phyloP scores from a whole-genome alignment of 2,329 filamentous ascomycete genomes.

The Arthroderma sp. region DNA sequence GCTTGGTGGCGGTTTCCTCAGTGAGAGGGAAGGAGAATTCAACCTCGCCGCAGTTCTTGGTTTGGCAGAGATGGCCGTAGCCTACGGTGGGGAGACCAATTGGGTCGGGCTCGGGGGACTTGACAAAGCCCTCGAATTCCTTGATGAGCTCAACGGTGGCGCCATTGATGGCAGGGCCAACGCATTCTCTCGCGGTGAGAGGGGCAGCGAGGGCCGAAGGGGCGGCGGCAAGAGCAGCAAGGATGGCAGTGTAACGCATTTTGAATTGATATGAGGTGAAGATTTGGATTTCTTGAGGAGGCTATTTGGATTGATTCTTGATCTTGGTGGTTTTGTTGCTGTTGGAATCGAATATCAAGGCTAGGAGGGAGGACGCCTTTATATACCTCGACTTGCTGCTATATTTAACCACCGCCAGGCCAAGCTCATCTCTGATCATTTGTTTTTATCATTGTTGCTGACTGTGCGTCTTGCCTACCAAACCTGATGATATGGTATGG shows the following conservation, averaged over 20 bases:
- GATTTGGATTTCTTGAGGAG: background rate
- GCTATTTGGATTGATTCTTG: background rate
- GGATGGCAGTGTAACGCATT: constrained; percentile 35
- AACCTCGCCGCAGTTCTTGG: constrained; percentile 33
- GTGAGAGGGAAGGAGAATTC: constrained; percentile 35
- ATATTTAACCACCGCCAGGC: too few species aligned
- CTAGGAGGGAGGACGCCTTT: background rate
- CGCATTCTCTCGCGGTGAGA: constrained; percentile 6
- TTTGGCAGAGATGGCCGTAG: constrained; percentile 38
- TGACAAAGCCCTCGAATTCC: constrained; percentile 25
- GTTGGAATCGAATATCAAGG: background rate
- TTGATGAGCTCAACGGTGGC: constrained; percentile 26
- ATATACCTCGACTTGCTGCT: background rate
- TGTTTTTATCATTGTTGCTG: too few species aligned
- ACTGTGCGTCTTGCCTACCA: too few species aligned
- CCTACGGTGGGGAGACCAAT: constrained; percentile 38
- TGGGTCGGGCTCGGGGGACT: constrained; percentile 26
- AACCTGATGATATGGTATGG: too few species aligned
- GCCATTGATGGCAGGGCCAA: constrained; percentile 19
- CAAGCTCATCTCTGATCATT: too few species aligned
- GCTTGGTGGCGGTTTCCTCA: constrained; percentile 25
- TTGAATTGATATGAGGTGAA: constrained; percentile 15
- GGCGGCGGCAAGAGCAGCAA: constrained; percentile 26
- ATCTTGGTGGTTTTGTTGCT: too few species aligned
- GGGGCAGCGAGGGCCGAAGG: constrained; percentile 4